Base-by-base conservation (phyloP, 2,329 filamentous ascomycete species). In the Colletotrichum sp. region DNA sequence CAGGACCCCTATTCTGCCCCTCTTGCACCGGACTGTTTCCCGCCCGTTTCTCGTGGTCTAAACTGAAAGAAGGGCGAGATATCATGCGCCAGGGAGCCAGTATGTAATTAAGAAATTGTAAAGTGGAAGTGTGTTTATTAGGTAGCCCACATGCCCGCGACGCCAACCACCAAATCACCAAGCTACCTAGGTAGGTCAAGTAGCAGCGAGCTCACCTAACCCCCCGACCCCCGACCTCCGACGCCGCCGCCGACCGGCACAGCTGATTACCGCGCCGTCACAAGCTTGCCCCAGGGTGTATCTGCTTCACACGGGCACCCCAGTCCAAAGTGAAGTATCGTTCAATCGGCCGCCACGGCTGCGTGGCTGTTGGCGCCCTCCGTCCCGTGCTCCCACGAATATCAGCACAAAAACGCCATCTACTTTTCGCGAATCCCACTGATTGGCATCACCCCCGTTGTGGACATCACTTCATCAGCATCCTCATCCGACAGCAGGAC, bases 1-100 rank as follows among this genome's bases (percentile, higher is more conserved):
- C 52, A 52, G 39, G 61, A 66, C 67, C 67, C 71, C 52, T 64
- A 58, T 70, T 64, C 34, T 64, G 56, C 60, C 67, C 68, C 70
- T 70, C 65, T 28, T 68, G 43, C 15, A 15, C 25, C 25, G 32
- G 43, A 22, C 25, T 36, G 48, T 74, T 74, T 74, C 60, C 68
- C 61, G 61, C 28, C 43, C 61, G 68, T 74, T 74, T 74, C 61
- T 28, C 56, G 15, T 30, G 48, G n/a, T 55, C 68, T 66, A 34
- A 30, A 18, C 67, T 56, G 27, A 43, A 67, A 56, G 48, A 28
- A 36, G 43, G n/a, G 12, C n/a, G 22, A 28, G 22, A 32, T 36
- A 39, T 65, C 18, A 48, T 65, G 60, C 67, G 22, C 25, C 32
- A 56, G 66, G 62, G 52, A 32, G 43, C 43, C 61, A 43, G 48